Conservation (phyloP, 2,329 filamentous ascomycete genomes). For the Monilinia vaccinii-corymbosi region DNA sequence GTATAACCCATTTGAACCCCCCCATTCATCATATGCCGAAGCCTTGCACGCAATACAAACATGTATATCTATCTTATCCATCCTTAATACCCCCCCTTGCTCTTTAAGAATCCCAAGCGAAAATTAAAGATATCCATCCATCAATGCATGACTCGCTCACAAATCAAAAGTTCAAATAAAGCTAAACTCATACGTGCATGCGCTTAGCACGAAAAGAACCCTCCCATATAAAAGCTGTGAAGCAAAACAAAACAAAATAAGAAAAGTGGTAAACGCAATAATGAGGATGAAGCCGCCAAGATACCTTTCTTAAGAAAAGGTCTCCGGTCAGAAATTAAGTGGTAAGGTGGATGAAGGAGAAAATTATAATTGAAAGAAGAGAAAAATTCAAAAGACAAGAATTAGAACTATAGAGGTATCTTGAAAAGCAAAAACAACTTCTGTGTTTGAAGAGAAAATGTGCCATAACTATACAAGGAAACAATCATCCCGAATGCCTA, state of each 20-base stretch:
- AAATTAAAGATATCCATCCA: neutral
- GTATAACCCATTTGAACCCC: neutral
- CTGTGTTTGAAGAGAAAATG: neutral
- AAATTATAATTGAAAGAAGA: neutral
- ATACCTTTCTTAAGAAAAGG: neutral
- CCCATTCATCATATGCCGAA: conserved; percentile 4
- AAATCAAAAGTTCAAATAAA: neutral
- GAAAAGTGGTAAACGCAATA: neutral
- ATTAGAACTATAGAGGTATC: neutral
- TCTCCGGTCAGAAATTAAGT: neutral
- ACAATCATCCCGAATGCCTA: neutral
- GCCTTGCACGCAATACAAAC: conserved; percentile 4
- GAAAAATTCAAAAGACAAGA: neutral
- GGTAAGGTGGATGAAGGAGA: neutral
- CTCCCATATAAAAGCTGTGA: neutral
- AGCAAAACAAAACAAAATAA: neutral
- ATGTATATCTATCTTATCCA: conserved; percentile 5
- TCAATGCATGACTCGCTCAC: neutral
- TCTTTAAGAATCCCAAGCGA: neutral
- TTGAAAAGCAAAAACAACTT: neutral
- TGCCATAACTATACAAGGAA: neutral
- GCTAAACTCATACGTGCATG: neutral
- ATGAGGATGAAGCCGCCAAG: neutral
- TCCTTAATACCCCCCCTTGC: neutral
- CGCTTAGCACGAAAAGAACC: neutral